Percentiles rank a stretch among this genome's conserved stretches.
phyloP scores from a whole-genome alignment of 1,139 yeast species.

The Pichia kudriavzevii region DNA sequence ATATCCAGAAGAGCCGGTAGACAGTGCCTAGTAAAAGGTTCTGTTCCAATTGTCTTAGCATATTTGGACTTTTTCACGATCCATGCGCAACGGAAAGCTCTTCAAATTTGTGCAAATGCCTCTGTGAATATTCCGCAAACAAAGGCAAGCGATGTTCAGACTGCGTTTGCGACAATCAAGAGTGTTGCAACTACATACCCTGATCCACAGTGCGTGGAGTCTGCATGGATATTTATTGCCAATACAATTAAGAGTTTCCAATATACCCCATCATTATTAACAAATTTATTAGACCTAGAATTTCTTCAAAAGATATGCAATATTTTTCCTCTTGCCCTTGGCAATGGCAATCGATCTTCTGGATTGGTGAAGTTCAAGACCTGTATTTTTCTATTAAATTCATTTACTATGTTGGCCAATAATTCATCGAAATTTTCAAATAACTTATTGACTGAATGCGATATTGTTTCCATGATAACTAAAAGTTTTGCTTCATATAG shows the following conservation, averaged over 20 bases:
- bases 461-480: conserved; percentile 37
- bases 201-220: conserved; percentile 61
- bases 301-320: conserved; percentile 28
- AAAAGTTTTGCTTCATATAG: conserved; percentile 32
- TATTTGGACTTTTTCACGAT: conserved; percentile 83
- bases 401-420: conserved; percentile 35
- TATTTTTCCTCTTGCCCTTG: conserved; percentile 23
- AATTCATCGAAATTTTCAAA: conserved; percentile 37
- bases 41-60: conserved; percentile 60
- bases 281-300: conserved; percentile 35
- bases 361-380: conserved; percentile 24
- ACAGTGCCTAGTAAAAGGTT: conserved; percentile 49
- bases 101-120: conserved; percentile 70
- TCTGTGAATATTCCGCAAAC: conserved; percentile 43
- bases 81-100: conserved; percentile 82
- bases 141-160: conserved; percentile 43
- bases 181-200: conserved; percentile 51
- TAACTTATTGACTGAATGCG: conserved; percentile 34
- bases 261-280: conserved; percentile 37
- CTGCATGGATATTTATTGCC: conserved; percentile 61
- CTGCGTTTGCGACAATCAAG: conserved; percentile 55
- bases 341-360: conserved; percentile 19
- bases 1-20: conserved; percentile 51
- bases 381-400: conserved; percentile 36
- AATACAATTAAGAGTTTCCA: conserved; percentile 52